Evolutionary conservation across 768 basidiomycete species (phyloP).

Genomic region (Tulasnella sp.): DNA sequence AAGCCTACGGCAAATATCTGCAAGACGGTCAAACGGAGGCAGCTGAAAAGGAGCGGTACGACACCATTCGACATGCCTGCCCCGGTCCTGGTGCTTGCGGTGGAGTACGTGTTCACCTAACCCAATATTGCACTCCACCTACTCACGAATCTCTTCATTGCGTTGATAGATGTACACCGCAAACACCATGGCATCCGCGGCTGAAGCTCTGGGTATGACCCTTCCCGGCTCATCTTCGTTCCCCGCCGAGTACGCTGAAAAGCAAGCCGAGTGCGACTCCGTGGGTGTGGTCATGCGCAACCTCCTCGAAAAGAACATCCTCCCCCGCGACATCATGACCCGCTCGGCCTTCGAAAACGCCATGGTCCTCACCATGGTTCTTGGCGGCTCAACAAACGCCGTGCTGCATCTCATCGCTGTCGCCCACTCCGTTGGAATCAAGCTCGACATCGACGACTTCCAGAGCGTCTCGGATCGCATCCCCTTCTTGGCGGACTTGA

Average conservation of each 20-base stretch:
- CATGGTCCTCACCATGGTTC: conserved; percentile 94
- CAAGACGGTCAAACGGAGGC: conserved; percentile 79
- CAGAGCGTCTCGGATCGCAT: conserved; percentile 86
- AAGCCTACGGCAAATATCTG: conserved; percentile 92
- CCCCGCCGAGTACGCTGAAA: conserved; percentile 89
- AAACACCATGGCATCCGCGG: conserved; percentile 96
- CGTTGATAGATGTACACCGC: conserved; percentile 85
- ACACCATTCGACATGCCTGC: conserved; percentile 88
- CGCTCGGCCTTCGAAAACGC: conserved; percentile 96
- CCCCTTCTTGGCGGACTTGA: conserved; percentile 94
- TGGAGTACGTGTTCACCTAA: conserved; percentile 58
- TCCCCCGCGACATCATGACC: conserved; percentile 96
- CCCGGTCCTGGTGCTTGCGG: conserved; percentile 98
- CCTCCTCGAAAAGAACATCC: conserved; percentile 85
- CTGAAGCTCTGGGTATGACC: conserved; percentile 94
- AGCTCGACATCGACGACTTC: conserved; percentile 86
- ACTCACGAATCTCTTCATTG: neutral
- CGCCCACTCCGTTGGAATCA: conserved; percentile 91
- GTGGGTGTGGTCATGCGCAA: conserved; percentile 81
- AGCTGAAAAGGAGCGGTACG: conserved; percentile 79
- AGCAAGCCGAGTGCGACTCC: conserved; percentile 74
- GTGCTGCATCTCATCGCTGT: conserved; percentile 96
- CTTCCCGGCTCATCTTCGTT: conserved; percentile 95
- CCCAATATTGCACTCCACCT: neutral
- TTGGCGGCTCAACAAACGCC: conserved; percentile 97